These are phyloP conservation scores for Citrullus mucosospermus DNA, from an alignment of 306 rosid species.

Conservation along the genomic window DNA sequence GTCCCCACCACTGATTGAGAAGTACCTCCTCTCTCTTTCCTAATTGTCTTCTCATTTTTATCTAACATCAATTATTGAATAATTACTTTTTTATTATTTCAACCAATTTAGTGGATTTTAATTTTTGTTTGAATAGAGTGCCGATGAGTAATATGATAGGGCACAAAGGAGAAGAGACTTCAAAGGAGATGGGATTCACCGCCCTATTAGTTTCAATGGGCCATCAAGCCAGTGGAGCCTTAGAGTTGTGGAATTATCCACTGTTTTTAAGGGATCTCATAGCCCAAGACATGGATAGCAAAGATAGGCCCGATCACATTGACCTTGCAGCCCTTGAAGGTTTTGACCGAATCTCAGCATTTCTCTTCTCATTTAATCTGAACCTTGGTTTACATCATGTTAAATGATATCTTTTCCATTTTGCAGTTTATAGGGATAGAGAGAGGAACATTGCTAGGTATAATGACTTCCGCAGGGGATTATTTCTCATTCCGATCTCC, in stretches of 20 bases:
- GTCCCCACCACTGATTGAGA: slow-evolving; percentile 32
- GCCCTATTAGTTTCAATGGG: neutral
- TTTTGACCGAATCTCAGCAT: neutral
- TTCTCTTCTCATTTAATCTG: neutral
- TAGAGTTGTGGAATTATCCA: neutral
- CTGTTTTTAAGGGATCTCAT: neutral
- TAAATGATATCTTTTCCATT: neutral
- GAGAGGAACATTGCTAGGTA: slow-evolving; percentile 63
- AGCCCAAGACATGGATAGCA: neutral
- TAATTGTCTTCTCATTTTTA: neutral
- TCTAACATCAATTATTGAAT: too few relatives aligned
- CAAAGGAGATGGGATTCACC: neutral
- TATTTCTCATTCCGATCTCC: slow-evolving; percentile 54
- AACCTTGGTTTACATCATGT: neutral
- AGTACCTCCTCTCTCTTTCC: slow-evolving; percentile 8
- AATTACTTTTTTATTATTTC: neutral
- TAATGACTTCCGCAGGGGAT: slow-evolving; percentile 50
- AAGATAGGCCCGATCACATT: neutral
- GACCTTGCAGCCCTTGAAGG: neutral
- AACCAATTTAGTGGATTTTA: neutral
- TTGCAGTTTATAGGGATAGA: slow-evolving; percentile 53
- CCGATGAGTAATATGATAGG: neutral
- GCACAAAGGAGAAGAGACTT: neutral
- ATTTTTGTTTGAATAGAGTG: neutral
- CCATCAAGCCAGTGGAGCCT: slow-evolving; percentile 1